Percentiles rank a stretch among this genome's conserved stretches.
Evolutionary conservation across 75 land plant species (phyloP).

Genomic region (Isoetes taiwanensis): DNA sequence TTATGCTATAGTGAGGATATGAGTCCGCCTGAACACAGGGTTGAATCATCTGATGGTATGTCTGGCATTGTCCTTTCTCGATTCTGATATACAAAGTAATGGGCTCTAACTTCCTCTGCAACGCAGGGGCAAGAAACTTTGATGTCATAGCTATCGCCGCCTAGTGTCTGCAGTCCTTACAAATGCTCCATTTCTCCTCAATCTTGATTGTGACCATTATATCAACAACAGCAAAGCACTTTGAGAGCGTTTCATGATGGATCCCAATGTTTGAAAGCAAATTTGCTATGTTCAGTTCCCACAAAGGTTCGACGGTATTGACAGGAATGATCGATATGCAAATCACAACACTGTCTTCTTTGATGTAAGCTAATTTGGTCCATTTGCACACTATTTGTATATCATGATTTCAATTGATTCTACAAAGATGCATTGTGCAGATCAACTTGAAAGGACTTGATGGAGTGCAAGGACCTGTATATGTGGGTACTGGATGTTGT

Average conservation of each 20-base stretch:
- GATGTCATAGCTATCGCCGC: too few species aligned
- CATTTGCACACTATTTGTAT: too few species aligned
- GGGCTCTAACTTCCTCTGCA: too few species aligned
- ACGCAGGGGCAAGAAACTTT: too few species aligned
- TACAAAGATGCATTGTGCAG: slow-evolving; percentile 24
- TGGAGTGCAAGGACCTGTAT: slow-evolving; percentile 85
- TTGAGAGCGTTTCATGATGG: slow-evolving; percentile 37
- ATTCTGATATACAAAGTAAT: too few species aligned
- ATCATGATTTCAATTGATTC: too few species aligned
- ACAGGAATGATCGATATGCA: slow-evolving; percentile 33
- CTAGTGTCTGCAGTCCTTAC: slow-evolving; percentile 47
- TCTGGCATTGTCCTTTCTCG: too few species aligned
- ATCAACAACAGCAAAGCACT: slow-evolving; percentile 35
- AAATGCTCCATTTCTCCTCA: slow-evolving; percentile 37
- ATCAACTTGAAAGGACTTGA: slow-evolving; percentile 89
- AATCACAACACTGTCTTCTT: background rate
- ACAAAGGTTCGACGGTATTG: slow-evolving; percentile 28
- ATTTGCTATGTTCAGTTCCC: slow-evolving; percentile 40
- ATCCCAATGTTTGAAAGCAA: slow-evolving; percentile 33
- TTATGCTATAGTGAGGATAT: too few species aligned
- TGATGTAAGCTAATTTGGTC: slow-evolving; percentile 29
- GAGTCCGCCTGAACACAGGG: too few species aligned
- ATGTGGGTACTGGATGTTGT: slow-evolving; percentile 85
- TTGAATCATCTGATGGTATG: too few species aligned
- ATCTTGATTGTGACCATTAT: slow-evolving; percentile 58